phyloP scores from a whole-genome alignment of 1,139 yeast genomes.

The Magnusiomyces ingens region DNA sequence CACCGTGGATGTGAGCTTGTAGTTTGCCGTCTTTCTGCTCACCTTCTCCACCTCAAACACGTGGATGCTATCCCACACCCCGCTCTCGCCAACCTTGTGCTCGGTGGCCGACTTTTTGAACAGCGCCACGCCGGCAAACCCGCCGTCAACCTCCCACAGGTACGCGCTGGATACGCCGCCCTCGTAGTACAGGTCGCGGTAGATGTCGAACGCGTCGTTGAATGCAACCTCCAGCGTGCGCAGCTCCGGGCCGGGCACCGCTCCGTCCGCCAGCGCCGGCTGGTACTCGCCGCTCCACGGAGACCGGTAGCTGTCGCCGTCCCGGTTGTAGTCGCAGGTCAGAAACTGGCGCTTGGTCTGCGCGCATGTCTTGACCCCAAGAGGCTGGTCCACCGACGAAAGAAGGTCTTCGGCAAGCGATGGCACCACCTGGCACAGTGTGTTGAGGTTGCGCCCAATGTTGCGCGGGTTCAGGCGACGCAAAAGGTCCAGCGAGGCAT shows the following conservation, averaged over 20 bases:
- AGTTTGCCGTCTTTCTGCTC: conserved; percentile 44
- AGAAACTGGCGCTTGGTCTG: conserved; percentile 61
- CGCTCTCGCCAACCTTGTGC: conserved; percentile 32
- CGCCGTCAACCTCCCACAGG: conserved; percentile 69
- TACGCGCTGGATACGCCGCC: conserved; percentile 91
- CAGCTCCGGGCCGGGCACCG: conserved; percentile 61
- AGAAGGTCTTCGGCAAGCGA: conserved; percentile 80
- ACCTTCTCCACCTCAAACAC: conserved; percentile 70
- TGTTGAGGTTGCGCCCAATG: conserved; percentile 53
- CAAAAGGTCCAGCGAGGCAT: conserved; percentile 80
- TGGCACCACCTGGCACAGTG: conserved; percentile 71
- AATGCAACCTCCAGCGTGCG: conserved; percentile 74
- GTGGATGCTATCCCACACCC: conserved; percentile 89
- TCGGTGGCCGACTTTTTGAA: conserved; percentile 49
- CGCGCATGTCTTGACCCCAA: conserved; percentile 51
- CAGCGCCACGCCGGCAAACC: conserved; percentile 87
- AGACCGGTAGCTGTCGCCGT: conserved; percentile 85
- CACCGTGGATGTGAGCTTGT: conserved; percentile 81
- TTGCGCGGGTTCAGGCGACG: conserved; percentile 79
- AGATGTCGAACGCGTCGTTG: conserved; percentile 87
- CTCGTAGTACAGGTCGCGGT: conserved; percentile 89
- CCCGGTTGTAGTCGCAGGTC: conserved; percentile 92
- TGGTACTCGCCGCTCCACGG: conserved; percentile 85
- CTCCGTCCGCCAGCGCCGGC: conserved; percentile 60
- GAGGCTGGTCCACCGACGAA: conserved; percentile 83